Evolutionary conservation across 1,284 basidiomycete species (phyloP).

Genomic region (Singerocomus inundabilis): DNA sequence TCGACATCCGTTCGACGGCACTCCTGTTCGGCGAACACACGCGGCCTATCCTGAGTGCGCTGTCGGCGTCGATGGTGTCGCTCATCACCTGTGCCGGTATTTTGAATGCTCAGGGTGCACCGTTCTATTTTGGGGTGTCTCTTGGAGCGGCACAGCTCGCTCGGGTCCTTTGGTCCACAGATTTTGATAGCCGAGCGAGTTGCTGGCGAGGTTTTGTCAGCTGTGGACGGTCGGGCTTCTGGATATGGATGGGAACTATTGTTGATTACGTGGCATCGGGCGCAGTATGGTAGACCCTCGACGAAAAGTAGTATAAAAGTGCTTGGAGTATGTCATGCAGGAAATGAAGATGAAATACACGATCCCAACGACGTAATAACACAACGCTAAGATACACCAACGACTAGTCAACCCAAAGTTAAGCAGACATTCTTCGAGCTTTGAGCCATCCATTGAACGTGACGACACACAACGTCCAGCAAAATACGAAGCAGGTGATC

Average conservation of each 20-base stretch:
- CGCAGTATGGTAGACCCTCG: conserved; percentile 9
- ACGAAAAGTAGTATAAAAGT: too few relatives aligned
- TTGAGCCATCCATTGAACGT: conserved; percentile 79
- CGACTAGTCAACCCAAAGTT: conserved; percentile 16
- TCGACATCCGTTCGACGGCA: conserved; percentile 93
- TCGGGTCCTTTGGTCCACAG: conserved; percentile 75
- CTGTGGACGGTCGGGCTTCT: conserved; percentile 87
- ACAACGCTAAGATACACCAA: conserved; percentile 36
- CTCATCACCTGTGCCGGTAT: conserved; percentile 79
- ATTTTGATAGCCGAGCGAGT: conserved; percentile 79
- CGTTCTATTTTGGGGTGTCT: conserved; percentile 80
- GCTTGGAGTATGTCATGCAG: too few relatives aligned
- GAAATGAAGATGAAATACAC: too few relatives aligned
- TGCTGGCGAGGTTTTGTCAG: conserved; percentile 92
- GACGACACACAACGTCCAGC: conserved; percentile 73
- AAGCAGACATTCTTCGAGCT: conserved; percentile 36
- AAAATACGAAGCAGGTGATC: conserved; percentile 79
- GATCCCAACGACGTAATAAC: neutral
- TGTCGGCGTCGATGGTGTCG: conserved; percentile 76
- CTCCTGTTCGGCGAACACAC: conserved; percentile 83
- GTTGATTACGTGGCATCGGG: conserved; percentile 63
- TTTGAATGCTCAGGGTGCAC: conserved; percentile 70
- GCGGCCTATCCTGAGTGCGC: conserved; percentile 71
- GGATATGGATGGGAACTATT: conserved; percentile 83
- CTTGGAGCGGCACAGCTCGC: conserved; percentile 78